phyloP scores from a whole-genome alignment of 2,329 filamentous ascomycete genomes.

The Stenocarpella maydis region DNA sequence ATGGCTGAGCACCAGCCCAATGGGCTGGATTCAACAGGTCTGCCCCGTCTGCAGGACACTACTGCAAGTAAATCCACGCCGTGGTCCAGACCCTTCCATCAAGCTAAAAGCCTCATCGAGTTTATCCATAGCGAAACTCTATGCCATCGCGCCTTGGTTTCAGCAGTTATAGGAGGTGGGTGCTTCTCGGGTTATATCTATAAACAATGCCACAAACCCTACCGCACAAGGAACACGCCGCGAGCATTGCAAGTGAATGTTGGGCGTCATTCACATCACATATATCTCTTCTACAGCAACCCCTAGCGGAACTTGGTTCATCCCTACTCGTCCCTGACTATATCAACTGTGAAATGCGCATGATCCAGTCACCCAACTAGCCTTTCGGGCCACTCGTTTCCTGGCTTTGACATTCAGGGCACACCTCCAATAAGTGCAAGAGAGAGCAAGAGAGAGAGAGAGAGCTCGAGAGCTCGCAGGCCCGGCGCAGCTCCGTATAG shows the following conservation, averaged over 20 bases:
- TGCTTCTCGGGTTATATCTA: constrained; percentile 2
- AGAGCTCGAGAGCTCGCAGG: not conserved
- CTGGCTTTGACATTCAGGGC: not conserved
- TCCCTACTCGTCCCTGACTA: not conserved
- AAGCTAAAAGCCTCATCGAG: constrained; percentile 17
- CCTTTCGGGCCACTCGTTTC: not conserved
- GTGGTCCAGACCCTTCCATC: constrained; percentile 17
- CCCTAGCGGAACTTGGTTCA: not conserved
- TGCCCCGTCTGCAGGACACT: constrained; percentile 19
- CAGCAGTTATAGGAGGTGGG: not conserved
- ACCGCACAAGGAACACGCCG: constrained; percentile 6
- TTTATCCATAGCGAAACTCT: constrained; percentile 10
- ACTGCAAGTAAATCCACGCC: constrained; percentile 19
- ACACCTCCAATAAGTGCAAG: not conserved
- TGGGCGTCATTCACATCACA: constrained; percentile 2
- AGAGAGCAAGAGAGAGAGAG: no score
- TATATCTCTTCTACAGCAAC: not conserved
- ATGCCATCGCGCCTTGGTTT: constrained; percentile 2
- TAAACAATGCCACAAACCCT: not conserved
- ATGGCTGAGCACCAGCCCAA: constrained; percentile 13
- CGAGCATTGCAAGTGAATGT: not conserved
- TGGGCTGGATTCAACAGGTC: constrained; percentile 23
- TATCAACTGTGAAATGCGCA: not conserved
- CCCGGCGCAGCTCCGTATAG: constrained; percentile 15
- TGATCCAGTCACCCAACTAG: not conserved